Base-by-base conservation (phyloP, 163 green algal genomes). In the Volvox carteri region DNA sequence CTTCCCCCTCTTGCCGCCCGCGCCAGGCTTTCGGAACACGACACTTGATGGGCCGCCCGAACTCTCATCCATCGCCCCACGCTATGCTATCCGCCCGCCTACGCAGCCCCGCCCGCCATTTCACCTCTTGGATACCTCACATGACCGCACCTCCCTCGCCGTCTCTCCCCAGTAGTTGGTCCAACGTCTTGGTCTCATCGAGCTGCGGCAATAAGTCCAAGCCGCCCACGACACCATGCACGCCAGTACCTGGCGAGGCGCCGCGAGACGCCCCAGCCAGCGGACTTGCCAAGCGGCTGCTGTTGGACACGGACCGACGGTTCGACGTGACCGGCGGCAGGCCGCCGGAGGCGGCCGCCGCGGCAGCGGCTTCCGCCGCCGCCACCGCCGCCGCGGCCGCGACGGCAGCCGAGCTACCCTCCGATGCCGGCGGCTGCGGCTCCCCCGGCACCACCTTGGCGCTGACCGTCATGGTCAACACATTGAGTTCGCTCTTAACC, bases 401-500 rank as follows among this genome's bases (percentile, higher is more conserved):
- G 16, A 48, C 62, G 12, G 76, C 60, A 5, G 18, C 79, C 14
- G 30, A 16, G 44, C 30, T 60, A 44, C 39, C 78, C 11, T 50
- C 62, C 46, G 48, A 12, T 48, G 30, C 12, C 21, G 41, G 33
- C 18, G 28, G 25, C 28, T 48, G 19, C 78, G 25, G 35, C 6
- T 77, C 41, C 30, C 78, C 60, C 9, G 85, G 73, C 35, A 92
- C 56, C 48, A 94, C 87, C 90, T 95, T 94, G 8, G 91, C 92
- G 28, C 90, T 94, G 0, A 92, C 86, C 4, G 76, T 93, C 39
- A 96, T 73, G 8, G 60, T 91, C 6, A 94, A 65, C 39, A 94
- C 75, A 68, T 94, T 95, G 6, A 93, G 78, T 89, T 96, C 93
- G 33, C 48, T 91, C 48, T 87, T 90, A 19, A 91, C 56, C 46